Base-by-base conservation (phyloP, 805 yeast species). In the Candida sithepensis region DNA sequence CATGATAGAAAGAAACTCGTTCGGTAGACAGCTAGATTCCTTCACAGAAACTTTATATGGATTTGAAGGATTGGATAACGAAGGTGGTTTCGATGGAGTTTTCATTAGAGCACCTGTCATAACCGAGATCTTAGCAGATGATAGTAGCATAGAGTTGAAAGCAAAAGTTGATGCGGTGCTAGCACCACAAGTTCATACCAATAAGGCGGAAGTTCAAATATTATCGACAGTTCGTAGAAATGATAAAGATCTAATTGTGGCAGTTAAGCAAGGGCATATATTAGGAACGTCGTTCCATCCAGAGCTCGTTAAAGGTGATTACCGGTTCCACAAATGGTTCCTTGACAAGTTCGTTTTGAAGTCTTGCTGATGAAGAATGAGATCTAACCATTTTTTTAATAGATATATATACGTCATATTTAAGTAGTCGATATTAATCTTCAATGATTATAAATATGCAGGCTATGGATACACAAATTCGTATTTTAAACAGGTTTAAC, bases 221-320 rank as follows among this genome's bases (percentile, higher is more conserved):
- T 63, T 81, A 26, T 69, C 72, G 45, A 60, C 65, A 7, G 62
- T 78, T 44, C 54, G 64, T 6, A 60, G 51, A 22, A 67, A 61
- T 2, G 57, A 46, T 12, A 51, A 60, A 26, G 67, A 69, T 1
- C 63, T 78, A 34, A 74, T 86, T 30, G 92, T 87, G 2, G 94
- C 91, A 0, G 89, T 85, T 6, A 71, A 79, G 56, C 90, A 86
- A 60, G 87, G 84, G 0, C 73, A 73, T 34, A 69, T 79, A 30
- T 63, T 86, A 43, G 92, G 89, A 2, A 86, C 91, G 0, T 81
- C 89, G 2, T 87, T 87, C 64, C 95, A 87, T 61, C 95, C 95
- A 0, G 95, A 87, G 63, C 71, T 87, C 33, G 58, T 56, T 19
- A 66, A 83, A 1, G 65, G 61, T 13, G 88, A 84, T 53, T 56